phyloP scores from a whole-genome alignment of 495 filamentous ascomycete species.

The Staphylotrichum tortipilum region DNA sequence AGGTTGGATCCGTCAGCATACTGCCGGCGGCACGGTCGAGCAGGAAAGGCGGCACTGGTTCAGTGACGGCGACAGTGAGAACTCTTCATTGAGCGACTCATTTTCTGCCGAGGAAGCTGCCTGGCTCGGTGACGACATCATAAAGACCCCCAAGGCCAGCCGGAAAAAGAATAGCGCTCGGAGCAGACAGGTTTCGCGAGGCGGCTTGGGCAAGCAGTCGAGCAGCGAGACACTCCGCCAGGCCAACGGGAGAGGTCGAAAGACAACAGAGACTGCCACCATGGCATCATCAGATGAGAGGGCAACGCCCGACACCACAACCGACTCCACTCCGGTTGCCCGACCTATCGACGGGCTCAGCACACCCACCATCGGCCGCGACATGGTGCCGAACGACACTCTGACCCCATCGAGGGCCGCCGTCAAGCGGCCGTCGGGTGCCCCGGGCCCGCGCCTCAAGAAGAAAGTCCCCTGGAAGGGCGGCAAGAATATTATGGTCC shows the following conservation, averaged over 20 bases:
- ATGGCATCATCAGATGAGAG: slow-evolving; percentile 33
- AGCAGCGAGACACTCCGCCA: slow-evolving; percentile 60
- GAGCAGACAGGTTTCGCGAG: slow-evolving; percentile 32
- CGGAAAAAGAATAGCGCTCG: slow-evolving; percentile 32
- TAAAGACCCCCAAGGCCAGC: slow-evolving; percentile 31
- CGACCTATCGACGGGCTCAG: slow-evolving; percentile 11
- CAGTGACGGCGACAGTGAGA: slow-evolving; percentile 61
- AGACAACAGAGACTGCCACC: slow-evolving; percentile 19
- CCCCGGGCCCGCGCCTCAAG: slow-evolving; percentile 38
- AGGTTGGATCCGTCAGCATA: slow-evolving; percentile 71
- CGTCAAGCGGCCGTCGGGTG: slow-evolving; percentile 19
- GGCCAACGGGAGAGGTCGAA: slow-evolving; percentile 42
- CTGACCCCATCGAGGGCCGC: slow-evolving; percentile 26
- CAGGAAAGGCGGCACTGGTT: slow-evolving; percentile 63
- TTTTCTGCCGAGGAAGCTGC: slow-evolving; percentile 36
- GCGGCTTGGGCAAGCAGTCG: slow-evolving; percentile 38
- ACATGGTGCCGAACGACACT: slow-evolving; percentile 17
- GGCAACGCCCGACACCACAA: slow-evolving; percentile 23
- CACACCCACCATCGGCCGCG: slow-evolving; percentile 20
- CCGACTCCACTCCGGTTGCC: slow-evolving; percentile 14
- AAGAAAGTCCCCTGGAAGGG: slow-evolving; percentile 59
- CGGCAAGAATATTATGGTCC: slow-evolving; percentile 65
- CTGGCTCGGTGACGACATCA: slow-evolving; percentile 34
- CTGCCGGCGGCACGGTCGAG: slow-evolving; percentile 45
- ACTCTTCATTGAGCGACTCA: slow-evolving; percentile 55